Percentiles rank a stretch among this genome's conserved stretches.
phyloP scores from a whole-genome alignment of 2,329 filamentous ascomycete genomes.

The Rutstroemia sp. region DNA sequence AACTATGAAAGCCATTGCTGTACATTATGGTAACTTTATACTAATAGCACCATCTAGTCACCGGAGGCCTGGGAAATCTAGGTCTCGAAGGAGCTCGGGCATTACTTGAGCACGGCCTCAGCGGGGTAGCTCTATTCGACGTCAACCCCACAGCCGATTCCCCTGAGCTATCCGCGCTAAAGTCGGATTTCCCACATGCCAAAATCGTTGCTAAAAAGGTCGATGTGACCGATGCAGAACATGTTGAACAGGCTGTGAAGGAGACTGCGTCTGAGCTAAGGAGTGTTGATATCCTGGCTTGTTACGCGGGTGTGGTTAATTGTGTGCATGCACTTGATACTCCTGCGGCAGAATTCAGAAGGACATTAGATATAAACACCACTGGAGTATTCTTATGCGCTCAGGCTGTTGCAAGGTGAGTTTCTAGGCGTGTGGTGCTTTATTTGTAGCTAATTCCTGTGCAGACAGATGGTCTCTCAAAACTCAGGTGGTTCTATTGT shows the following conservation, averaged over 20 bases:
- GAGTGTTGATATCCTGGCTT: constrained; percentile 41
- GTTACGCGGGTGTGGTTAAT: constrained; percentile 62
- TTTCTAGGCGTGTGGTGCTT: no score
- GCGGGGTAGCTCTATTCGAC: constrained; percentile 54
- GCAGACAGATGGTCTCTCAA: constrained; percentile 9
- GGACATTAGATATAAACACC: constrained; percentile 63
- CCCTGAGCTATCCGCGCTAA: constrained; percentile 38
- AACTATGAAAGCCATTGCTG: no score
- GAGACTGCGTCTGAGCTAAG: constrained; percentile 38
- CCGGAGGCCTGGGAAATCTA: constrained; percentile 59
- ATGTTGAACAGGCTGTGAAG: constrained; percentile 37
- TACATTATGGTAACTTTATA: not conserved
- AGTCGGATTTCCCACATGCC: constrained; percentile 44
- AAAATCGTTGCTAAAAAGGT: constrained; percentile 44
- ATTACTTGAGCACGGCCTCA: constrained; percentile 60
- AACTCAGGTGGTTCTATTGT: constrained; percentile 52
- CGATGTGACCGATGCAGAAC: constrained; percentile 50
- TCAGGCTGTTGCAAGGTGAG: constrained; percentile 48
- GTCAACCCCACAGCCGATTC: constrained; percentile 36
- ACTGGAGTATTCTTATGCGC: constrained; percentile 65
- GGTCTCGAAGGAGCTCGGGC: constrained; percentile 51
- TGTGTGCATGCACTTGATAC: constrained; percentile 55
- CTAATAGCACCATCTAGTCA: constrained; percentile 33
- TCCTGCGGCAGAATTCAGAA: constrained; percentile 50
- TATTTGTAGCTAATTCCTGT: no score